Percentiles rank a stretch among this genome's conserved stretches.
These are phyloP conservation scores for Globisporangium radiosum DNA, from an alignment of 352 stramenopile species.

Conservation along the genomic window DNA sequence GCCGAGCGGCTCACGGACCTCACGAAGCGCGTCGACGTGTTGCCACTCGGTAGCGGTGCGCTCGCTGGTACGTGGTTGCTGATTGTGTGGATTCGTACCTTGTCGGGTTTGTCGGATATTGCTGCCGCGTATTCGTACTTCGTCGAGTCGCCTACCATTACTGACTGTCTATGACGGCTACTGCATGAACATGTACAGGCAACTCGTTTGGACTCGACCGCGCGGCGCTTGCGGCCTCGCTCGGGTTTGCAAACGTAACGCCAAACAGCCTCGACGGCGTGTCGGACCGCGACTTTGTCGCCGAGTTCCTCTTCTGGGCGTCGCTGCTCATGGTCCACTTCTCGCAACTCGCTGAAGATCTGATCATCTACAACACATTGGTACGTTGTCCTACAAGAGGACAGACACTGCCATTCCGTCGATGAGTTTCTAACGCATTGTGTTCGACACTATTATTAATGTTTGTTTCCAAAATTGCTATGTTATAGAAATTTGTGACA, in stretches of 20 bases:
- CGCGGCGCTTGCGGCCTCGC: slow-evolving; percentile 87
- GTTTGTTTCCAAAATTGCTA: slow-evolving; percentile 1
- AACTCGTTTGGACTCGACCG: slow-evolving; percentile 98
- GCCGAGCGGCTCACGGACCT: slow-evolving; percentile 91
- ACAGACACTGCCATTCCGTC: too few species aligned
- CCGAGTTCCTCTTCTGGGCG: slow-evolving; percentile 98
- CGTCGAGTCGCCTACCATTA: not conserved
- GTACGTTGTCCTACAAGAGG: slow-evolving; percentile 12
- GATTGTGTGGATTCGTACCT: too few species aligned
- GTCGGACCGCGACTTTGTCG: slow-evolving; percentile 98
- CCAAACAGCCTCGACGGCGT: slow-evolving; percentile 97
- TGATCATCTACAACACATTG: slow-evolving; percentile 97
- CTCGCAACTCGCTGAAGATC: slow-evolving; percentile 96
- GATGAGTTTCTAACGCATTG: too few species aligned
- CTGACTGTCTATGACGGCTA: not conserved
- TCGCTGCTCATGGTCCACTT: slow-evolving; percentile 95
- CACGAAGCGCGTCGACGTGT: slow-evolving; percentile 92
- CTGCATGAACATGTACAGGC: slow-evolving; percentile 18
- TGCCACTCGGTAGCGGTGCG: slow-evolving; percentile 95
- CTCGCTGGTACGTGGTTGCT: slow-evolving; percentile 54
- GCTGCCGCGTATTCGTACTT: too few species aligned
- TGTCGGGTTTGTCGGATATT: too few species aligned
- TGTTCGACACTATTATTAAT: not conserved
- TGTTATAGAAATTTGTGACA: slow-evolving; percentile 83
- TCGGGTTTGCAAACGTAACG: slow-evolving; percentile 92